A percentile compares a stretch with the other conserved stretches of the same genome.
Conservation (phyloP, 306 rosid genomes). For the Purshia tridentata region DNA sequence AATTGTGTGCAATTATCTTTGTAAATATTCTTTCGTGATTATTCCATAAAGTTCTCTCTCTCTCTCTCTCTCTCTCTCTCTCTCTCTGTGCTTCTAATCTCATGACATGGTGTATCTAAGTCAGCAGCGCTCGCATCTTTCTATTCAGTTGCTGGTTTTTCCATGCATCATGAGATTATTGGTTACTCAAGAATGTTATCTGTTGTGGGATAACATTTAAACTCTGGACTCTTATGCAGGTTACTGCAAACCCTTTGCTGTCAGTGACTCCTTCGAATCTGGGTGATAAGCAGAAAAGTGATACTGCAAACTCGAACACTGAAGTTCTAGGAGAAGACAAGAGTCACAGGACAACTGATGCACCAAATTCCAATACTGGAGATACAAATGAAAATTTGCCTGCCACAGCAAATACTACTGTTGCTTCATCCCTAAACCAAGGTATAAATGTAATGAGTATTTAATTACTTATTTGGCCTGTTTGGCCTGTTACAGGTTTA, state of each 20-base stretch:
- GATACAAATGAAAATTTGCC: conserved; percentile 27
- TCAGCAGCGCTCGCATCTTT: too few species aligned
- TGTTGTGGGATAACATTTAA: conserved; percentile 14
- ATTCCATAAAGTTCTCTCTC: too few species aligned
- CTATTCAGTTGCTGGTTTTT: not conserved
- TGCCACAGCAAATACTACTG: conserved; percentile 35
- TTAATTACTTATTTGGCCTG: conserved; percentile 5
- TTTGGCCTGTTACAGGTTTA: not conserved
- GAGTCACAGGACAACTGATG: conserved; percentile 27
- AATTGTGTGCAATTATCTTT: too few species aligned
- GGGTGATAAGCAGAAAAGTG: conserved; percentile 36
- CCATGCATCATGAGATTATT: too few species aligned
- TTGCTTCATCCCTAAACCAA: conserved; percentile 42
- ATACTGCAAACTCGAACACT: conserved; percentile 28
- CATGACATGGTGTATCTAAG: too few species aligned
- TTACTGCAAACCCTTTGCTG: conserved; percentile 37
- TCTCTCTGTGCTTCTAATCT: too few species aligned
- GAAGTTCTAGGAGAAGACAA: conserved; percentile 33
- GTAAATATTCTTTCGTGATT: too few species aligned
- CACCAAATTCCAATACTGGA: conserved; percentile 31
- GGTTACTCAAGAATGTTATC: not conserved
- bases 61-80: too few species aligned
- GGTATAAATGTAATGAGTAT: conserved; percentile 42
- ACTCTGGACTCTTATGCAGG: conserved; percentile 45
- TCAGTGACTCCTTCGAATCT: conserved; percentile 39